These are phyloP conservation scores for Lachnum nothofagi DNA, from an alignment of 2,329 filamentous ascomycete species.

Conservation along the genomic window DNA sequence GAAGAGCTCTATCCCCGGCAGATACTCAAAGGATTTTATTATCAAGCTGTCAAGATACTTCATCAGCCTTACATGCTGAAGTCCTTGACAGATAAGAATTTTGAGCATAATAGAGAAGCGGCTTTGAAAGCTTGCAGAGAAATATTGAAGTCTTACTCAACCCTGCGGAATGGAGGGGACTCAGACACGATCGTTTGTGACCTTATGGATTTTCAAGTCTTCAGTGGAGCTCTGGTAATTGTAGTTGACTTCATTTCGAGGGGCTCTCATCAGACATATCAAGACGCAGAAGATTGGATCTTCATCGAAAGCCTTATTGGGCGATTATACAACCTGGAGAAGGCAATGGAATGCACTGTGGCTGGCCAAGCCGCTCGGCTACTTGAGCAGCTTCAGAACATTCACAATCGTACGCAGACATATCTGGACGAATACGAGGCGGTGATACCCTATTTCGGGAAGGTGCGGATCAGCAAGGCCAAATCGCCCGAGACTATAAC, in stretches of 20 bases:
- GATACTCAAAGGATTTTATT: conserved; percentile 37
- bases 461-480: conserved; percentile 13
- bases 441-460: conserved; percentile 44
- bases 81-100: conserved; percentile 34
- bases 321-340: conserved; percentile 33
- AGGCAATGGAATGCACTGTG: conserved; percentile 37
- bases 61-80: conserved; percentile 45
- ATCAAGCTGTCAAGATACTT: conserved; percentile 36
- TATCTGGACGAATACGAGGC: conserved; percentile 34
- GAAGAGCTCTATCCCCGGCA: conserved; percentile 33
- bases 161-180: too few species aligned
- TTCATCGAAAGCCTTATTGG: conserved; percentile 33
- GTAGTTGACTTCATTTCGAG: conserved; percentile 38
- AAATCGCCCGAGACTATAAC: background rate
- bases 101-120: conserved; percentile 36
- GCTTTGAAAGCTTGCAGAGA: conserved; percentile 40
- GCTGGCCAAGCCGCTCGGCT: conserved; percentile 40
- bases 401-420: conserved; percentile 23
- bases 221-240: conserved; percentile 42
- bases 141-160: conserved; percentile 19
- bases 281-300: conserved; percentile 36
- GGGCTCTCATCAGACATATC: conserved; percentile 20
- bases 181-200: conserved; percentile 41
- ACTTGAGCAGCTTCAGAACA: conserved; percentile 36
- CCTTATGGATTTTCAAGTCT: conserved; percentile 44